Evolutionary conservation across 257 asterid species (phyloP), one percentile per base, ranked within the genome.

Genomic region (Apocynum venetum): DNA sequence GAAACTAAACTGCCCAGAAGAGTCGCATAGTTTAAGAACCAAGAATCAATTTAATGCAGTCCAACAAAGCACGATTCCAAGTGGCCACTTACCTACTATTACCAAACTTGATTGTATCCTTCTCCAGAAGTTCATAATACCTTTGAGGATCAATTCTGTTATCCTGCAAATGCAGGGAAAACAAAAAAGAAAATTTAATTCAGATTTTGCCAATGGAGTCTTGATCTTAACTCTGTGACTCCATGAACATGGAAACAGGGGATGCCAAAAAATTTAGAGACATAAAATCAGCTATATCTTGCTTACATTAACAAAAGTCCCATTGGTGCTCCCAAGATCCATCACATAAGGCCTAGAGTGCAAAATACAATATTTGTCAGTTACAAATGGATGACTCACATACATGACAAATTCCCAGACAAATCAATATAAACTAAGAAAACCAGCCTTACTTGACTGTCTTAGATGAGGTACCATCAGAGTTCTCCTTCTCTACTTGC

Each of bases 251-350:
- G 59, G 77, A 82, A 76, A 73, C 59, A 61, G 48, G 72, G 78
- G n/a, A 38, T 38, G 71, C 40, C 44, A 48, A 69, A 59, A 25
- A 44, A 35, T n/a, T 69, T 9, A 40, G 53, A 66, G 71, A 20
- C 66, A 61, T 40, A 41, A 43, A 61, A 43, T 43, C 36, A 43
- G 15, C 6, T 63, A 38, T 38, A 49, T 68, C 71, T 61, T 44
- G 76, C 98, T 90, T 88, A 96, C 99, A 72, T 96, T 96, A 67
- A 96, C 85, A 84, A 86, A 89, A 72, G 98, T 96, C 14, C 97
- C 96, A 75, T 96, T 96, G 61, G 98, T 96, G 91, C 99, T 96
- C 66, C 98, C 98, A 43, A 95, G 97, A 93, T 95, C 99, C 97
- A 95, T 95, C 73, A 95, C 38, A 72, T 95, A 96, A 49, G 99